phyloP scores from a whole-genome alignment of 2,329 filamentous ascomycete genomes.

The Xylaria sp. region DNA sequence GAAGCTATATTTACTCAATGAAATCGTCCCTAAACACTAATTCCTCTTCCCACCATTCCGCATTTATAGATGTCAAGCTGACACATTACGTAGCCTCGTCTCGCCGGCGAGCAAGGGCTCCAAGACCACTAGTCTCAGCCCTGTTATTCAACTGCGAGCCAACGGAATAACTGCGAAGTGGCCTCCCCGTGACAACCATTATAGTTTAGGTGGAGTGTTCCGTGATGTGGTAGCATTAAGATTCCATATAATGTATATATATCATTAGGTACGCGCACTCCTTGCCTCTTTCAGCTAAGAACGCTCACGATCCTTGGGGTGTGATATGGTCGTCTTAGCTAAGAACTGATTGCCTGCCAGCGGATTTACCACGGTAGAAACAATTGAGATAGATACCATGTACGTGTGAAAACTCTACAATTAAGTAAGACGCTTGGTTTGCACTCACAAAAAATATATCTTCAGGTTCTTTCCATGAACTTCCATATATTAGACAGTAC shows the following conservation, averaged over 20 bases:
- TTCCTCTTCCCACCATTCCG: not conserved
- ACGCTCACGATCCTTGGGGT: not conserved
- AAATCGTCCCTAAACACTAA: slow-evolving; percentile 13
- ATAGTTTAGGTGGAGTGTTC: slow-evolving; percentile 1
- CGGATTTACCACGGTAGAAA: not conserved
- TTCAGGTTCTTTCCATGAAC: not conserved
- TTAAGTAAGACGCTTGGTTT: slow-evolving; percentile 1
- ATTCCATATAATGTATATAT: slow-evolving; percentile 5
- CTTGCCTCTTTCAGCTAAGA: slow-evolving; percentile 24
- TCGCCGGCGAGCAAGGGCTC: not conserved
- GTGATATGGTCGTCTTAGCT: not conserved
- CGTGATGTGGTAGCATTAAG: not conserved
- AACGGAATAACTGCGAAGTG: not conserved
- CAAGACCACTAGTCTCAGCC: no score
- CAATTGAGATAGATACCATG: not conserved
- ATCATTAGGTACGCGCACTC: slow-evolving; percentile 1
- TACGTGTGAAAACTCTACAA: no score
- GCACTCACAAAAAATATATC: not conserved
- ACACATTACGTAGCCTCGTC: slow-evolving; percentile 11
- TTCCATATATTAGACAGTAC: not conserved
- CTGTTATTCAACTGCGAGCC: not conserved
- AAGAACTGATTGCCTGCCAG: slow-evolving; percentile 21
- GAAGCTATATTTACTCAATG: slow-evolving; percentile 33
- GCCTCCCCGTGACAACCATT: slow-evolving; percentile 8
- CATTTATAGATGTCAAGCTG: not conserved